These are phyloP conservation scores for Vicia faba DNA, from an alignment of 306 rosid species.

Conservation along the genomic window DNA sequence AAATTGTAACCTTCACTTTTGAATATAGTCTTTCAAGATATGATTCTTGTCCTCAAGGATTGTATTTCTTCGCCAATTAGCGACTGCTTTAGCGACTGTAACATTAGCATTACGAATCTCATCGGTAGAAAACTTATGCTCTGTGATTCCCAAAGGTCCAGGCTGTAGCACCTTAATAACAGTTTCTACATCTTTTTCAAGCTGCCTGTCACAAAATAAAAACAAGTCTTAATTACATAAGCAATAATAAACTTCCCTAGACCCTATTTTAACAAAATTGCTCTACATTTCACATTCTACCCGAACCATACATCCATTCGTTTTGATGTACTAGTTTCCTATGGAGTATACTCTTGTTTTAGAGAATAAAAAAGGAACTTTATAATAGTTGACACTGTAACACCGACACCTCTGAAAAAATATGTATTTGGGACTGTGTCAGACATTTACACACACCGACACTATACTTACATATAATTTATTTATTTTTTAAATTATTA, in stretches of 20 bases:
- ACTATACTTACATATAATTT: too few relatives aligned
- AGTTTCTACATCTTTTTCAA: slow-evolving; percentile 89
- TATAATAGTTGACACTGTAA: neutral
- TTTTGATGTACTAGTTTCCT: neutral
- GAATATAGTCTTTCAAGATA: slow-evolving; percentile 55
- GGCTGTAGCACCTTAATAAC: slow-evolving; percentile 87
- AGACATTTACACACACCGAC: too few relatives aligned
- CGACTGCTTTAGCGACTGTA: slow-evolving; percentile 64
- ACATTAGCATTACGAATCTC: slow-evolving; percentile 66
- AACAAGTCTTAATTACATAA: slow-evolving; percentile 18
- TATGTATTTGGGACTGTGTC: too few relatives aligned
- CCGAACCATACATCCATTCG: neutral
- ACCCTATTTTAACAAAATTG: slow-evolving; percentile 6
- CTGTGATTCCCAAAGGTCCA: slow-evolving; percentile 85
- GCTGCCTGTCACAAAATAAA: slow-evolving; percentile 49
- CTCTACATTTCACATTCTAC: neutral
- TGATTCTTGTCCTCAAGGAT: slow-evolving; percentile 42
- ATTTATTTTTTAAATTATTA: too few relatives aligned
- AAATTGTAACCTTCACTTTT: slow-evolving; percentile 38
- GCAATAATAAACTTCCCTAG: neutral
- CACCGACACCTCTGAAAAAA: too few relatives aligned
- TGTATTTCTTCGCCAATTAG: slow-evolving; percentile 71
- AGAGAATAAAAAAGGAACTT: neutral
- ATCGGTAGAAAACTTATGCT: slow-evolving; percentile 80
- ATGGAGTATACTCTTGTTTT: neutral